Percentiles rank a stretch among this genome's conserved stretches.
Evolutionary conservation across 2,329 filamentous ascomycete species (phyloP).

Genomic region (Apiospora malaysiana): DNA sequence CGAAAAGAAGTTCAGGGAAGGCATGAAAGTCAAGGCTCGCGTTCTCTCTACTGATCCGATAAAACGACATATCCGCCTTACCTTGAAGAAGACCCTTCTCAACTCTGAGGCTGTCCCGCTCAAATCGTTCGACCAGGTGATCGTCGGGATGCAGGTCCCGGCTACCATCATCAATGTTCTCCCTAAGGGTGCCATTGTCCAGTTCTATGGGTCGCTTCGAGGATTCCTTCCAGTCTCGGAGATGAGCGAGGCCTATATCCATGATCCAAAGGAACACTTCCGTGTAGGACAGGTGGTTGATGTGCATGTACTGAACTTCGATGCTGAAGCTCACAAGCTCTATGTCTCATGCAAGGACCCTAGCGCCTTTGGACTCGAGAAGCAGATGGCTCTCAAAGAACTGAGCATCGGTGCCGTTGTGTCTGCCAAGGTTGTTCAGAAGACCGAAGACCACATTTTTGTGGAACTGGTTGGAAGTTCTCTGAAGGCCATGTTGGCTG

Average conservation of each 20-base stretch:
- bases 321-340: constrained; percentile 72
- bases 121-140: constrained; percentile 76
- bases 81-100: constrained; percentile 91
- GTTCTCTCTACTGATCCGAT: constrained; percentile 80
- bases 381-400: constrained; percentile 77
- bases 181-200: constrained; percentile 80
- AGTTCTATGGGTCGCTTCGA: constrained; percentile 85
- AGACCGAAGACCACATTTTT: constrained; percentile 76
- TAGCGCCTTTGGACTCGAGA: constrained; percentile 73
- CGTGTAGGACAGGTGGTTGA: constrained; percentile 88
- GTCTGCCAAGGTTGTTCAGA: constrained; percentile 80
- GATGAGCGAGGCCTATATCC: constrained; percentile 97
- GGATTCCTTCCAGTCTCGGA: constrained; percentile 93
- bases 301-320: constrained; percentile 83
- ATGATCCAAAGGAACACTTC: constrained; percentile 89
- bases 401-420: constrained; percentile 78
- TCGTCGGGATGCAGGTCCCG: constrained; percentile 76
- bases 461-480: constrained; percentile 77
- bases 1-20: constrained; percentile 94
- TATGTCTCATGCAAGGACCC: constrained; percentile 94
- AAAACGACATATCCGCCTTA: constrained; percentile 82
- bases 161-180: constrained; percentile 88
- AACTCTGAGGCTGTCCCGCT: constrained; percentile 86
- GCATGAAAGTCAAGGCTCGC: constrained; percentile 81
- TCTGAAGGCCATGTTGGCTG: constrained; percentile 77